Evolutionary conservation across 2,329 filamentous ascomycete genomes (phyloP), one percentile per base, ranked within the genome.

Genomic region (Claviceps sp.): DNA sequence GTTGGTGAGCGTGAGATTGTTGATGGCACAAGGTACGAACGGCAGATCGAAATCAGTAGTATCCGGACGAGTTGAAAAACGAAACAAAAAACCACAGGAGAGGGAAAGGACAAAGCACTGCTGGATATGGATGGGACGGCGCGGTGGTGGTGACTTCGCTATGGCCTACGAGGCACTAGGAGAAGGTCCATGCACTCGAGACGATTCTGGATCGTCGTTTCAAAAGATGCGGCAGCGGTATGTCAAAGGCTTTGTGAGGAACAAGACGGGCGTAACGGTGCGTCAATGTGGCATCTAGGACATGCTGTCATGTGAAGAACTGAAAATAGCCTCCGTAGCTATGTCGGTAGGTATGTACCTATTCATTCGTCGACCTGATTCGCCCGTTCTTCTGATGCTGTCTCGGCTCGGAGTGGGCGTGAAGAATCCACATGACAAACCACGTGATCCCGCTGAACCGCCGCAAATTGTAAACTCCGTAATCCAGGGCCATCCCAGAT

Each of bases 151-250:
- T 26, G 20, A 13, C 30, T 8, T 49, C 18, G 24, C 20, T 18
- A 46, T 26, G 47, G 34, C 48, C 48, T 11, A 30, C 26, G 8
- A 34, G 30, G 30, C 48, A 45, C 41, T 36, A 14, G 16, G 14
- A 34, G 49, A 49, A 34, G 52, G 49, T 41, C 40, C 52, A 22
- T 46, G 45, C 52, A 51, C 46, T 44, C 44, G 54, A 55, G 54
- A 48, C 24, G 16, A 36, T 48, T 49, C 55, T 56, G 55, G 55
- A 57, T 54, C 54, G 20, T 11, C 42, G 50, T 57, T 55, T 57
- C 54, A 55, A 40, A 26, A 18, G 36, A 22, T 51, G 54, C 44
- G n/a, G 48, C 36, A 37, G 47, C 37, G 18, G 16, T 34, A 38
- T 18, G 44, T 50, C 20, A 37, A 34, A 34, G 30, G 30, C 30